Conservation (phyloP, 148 eudicot species). For the Heliamphora exappendiculata region DNA sequence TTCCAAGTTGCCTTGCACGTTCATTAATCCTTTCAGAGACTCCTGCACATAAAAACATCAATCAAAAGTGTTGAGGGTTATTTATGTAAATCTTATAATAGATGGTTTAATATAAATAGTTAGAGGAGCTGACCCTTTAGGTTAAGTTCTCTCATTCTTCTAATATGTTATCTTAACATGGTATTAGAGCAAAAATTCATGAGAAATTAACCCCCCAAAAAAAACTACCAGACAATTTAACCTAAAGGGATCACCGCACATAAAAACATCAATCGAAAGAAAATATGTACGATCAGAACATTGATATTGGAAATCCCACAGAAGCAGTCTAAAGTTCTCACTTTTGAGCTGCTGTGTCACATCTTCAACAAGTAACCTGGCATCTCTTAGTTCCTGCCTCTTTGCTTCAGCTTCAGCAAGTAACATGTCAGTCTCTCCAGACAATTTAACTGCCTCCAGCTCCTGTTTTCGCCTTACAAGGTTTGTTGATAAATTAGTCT, state of each 20-base stretch:
- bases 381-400: slow-evolving; percentile 70
- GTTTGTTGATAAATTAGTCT: slow-evolving; percentile 89
- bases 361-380: slow-evolving; percentile 48
- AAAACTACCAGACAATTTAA: no score
- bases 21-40: slow-evolving; percentile 51
- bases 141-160: no score
- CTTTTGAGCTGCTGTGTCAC: slow-evolving; percentile 66
- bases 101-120: no score
- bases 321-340: slow-evolving; percentile 19
- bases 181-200: no score
- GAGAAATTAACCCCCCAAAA: no score
- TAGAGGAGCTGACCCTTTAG: no score
- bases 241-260: slow-evolving; percentile 55
- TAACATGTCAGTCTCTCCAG: slow-evolving; percentile 53
- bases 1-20: slow-evolving; percentile 49
- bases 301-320: background rate
- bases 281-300: background rate
- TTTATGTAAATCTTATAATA: no score
- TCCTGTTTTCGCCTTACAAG: slow-evolving; percentile 78
- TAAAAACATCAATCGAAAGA: background rate
- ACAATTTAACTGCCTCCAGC: slow-evolving; percentile 59
- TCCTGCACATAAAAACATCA: slow-evolving; percentile 32
- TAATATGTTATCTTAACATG: no score
- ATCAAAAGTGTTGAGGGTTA: no score
- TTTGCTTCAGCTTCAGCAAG: slow-evolving; percentile 60